phyloP scores from a whole-genome alignment of 169 alveolate species.

The Cryptosporidium xiaoi region DNA sequence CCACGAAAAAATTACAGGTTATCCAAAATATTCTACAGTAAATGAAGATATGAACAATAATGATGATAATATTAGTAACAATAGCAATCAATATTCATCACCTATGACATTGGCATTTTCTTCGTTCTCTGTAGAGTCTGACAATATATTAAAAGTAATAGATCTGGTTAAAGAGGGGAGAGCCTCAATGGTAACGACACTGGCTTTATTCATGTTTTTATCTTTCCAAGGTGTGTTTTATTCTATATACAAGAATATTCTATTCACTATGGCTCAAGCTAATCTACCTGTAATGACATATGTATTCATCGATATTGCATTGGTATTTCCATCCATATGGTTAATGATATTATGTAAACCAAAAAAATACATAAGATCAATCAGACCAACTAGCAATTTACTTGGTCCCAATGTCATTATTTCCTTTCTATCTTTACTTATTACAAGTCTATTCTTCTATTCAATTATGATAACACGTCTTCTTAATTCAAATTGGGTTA shows the following conservation, averaged over 20 bases:
- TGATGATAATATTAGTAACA: background rate
- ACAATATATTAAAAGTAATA: conserved; percentile 24
- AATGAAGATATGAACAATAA: background rate
- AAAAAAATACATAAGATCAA: conserved; percentile 5
- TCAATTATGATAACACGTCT: conserved; percentile 29
- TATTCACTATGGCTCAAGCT: conserved; percentile 66
- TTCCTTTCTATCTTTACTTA: conserved; percentile 28
- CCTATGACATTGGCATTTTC: conserved; percentile 69
- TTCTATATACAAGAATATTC: conserved; percentile 41
- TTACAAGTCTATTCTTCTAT: conserved; percentile 26
- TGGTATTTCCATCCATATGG: conserved; percentile 56
- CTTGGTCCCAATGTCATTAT: conserved; percentile 31
- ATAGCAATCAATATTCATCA: background rate
- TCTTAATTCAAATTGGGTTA: conserved; percentile 33
- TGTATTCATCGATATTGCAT: conserved; percentile 33
- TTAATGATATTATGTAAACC: conserved; percentile 56
- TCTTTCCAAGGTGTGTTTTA: conserved; percentile 44
- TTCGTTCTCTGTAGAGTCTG: conserved; percentile 55
- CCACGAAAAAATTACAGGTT: background rate
- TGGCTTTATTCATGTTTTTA: conserved; percentile 49
- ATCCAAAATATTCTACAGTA: no score
- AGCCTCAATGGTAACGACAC: conserved; percentile 58
- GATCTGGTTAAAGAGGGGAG: conserved; percentile 68
- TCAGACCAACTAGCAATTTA: conserved; percentile 39
- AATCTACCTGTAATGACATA: conserved; percentile 61